Evolutionary conservation across 2,329 filamentous ascomycete genomes (phyloP), one percentile per base, ranked within the genome.

Genomic region (Fusarium bactridioides): DNA sequence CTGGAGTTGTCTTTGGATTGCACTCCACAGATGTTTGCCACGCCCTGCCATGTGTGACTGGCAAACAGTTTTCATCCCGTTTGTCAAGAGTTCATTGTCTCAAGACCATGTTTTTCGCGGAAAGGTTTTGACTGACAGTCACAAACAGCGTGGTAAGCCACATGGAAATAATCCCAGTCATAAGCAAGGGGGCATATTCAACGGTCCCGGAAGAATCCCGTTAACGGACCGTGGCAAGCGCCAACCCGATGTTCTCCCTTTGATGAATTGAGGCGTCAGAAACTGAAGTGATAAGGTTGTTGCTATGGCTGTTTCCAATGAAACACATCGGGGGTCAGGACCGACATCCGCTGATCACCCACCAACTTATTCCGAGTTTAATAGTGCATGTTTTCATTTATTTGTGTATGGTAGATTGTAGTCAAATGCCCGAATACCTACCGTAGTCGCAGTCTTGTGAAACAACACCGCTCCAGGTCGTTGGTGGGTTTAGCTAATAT

Each of bases 1-100:
- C 37, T 43, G 21, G 21, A 56, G 25, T 61, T 48, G 43, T 61
- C 47, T 59, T 41, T 41, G 59, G 40, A 61, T 41, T 41, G 54
- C 44, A 64, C 67, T 71, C 63, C 57, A 48, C 45, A 41, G 21
- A 31, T 38, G n/a, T 41, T 53, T 67, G 31, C 21, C 55, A 73
- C 51, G 43, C 58, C 67, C 45, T 71, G 55, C 70, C 70, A 73
- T 73, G 70, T 73, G 70, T 71, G 67, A 70, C 58, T 64, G 66
- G 55, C 55, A 41, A 47, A 33, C 21, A 38, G 56, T 56, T 23
- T 37, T 15, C 37, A 37, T 62, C 47, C 25, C 41, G 50, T n/a
- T 45, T 47, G 57, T 69, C 58, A 50, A 69, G 54, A 66, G 53
- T 56, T 66, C 40, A 37, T 60, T 73, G 70, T 73, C 67, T 73